Percentiles rank a stretch among this genome's conserved stretches.
phyloP scores from a whole-genome alignment of 768 basidiomycete genomes.

The Pisolithus marmoratus region DNA sequence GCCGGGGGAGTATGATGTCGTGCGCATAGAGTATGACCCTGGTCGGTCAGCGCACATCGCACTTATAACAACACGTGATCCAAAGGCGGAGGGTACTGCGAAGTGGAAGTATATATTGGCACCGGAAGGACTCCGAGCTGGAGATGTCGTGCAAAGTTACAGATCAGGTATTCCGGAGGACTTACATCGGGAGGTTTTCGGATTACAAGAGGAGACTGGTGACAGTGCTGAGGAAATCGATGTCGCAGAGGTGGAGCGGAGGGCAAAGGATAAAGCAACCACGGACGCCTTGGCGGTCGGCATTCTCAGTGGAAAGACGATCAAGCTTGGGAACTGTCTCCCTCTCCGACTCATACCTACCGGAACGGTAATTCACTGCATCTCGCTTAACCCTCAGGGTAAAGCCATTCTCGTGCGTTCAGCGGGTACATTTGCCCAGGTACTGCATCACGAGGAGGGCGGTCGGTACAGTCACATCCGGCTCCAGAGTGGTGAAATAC shows the following conservation, averaged over 20 bases:
- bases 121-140: conserved; percentile 82
- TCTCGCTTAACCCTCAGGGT: conserved; percentile 71
- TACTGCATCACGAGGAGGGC: conserved; percentile 70
- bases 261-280: conserved; percentile 29
- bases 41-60: conserved; percentile 93
- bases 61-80: conserved; percentile 62
- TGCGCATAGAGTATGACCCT: conserved; percentile 96
- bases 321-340: conserved; percentile 91
- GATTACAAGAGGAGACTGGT: conserved; percentile 14
- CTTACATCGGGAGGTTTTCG: conserved; percentile 42
- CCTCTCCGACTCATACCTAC: conserved; percentile 87
- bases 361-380: conserved; percentile 85
- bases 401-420: conserved; percentile 81
- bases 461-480: conserved; percentile 77
- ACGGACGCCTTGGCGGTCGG: conserved; percentile 72
- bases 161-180: conserved; percentile 75
- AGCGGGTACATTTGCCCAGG: conserved; percentile 80
- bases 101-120: conserved; percentile 92
- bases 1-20: conserved; percentile 79
- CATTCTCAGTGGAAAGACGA: conserved; percentile 73
- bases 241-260: conserved; percentile 19
- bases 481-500: conserved; percentile 88
- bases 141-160: conserved; percentile 84
- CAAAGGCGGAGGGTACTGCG: conserved; percentile 43
- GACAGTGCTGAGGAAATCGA: conserved; percentile 8